Base-by-base conservation (phyloP, 306 rosid genomes). In the Fagus crenata region DNA sequence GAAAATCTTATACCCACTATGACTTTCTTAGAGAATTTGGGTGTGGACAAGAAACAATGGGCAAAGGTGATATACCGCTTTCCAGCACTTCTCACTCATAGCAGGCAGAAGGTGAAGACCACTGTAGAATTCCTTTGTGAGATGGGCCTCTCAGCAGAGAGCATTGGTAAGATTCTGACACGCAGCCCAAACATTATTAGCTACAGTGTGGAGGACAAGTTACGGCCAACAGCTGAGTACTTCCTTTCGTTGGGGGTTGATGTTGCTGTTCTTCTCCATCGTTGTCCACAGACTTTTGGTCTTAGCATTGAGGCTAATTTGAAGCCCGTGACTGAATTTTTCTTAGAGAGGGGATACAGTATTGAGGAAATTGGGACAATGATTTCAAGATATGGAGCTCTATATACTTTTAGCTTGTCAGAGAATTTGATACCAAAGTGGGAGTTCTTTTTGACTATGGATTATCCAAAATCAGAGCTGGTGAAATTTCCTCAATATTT, bases 41-140 rank as follows among this genome's bases (percentile, higher is more conserved):
- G 97, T 18, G 91, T 95, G 58, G 98, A 95, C 85, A 92, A 95
- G 82, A 78, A 83, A 43, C 90, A 92, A 81, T 95, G 98, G 98
- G 93, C 96, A 0, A 95, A 90, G 80, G 95, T 95, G 78, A 92
- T 95, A 49, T 84, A 87, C 85, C 95, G 96, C 32, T 89, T 85
- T 81, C 98, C 98, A 6, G 93, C 93, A 0, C 73, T 92, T 67
- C 91, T 95, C 67, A 94, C 96, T 72, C 90, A 89, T 49, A 95
- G 97, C 88, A 77, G 85, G 87, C 95, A 87, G 67, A 92, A 92
- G 81, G 83, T 95, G 80, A 84, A 81, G 75, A 73, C 84, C 59
- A 84, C 87, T 7, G 43, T 87, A 6, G 86, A 85, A 80, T 95
- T 92, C 51, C 95, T 92, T 31, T 56, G 64, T 51, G 93, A 92